Evolutionary conservation across 768 basidiomycete species (phyloP).

Genomic region (Russula sp.): DNA sequence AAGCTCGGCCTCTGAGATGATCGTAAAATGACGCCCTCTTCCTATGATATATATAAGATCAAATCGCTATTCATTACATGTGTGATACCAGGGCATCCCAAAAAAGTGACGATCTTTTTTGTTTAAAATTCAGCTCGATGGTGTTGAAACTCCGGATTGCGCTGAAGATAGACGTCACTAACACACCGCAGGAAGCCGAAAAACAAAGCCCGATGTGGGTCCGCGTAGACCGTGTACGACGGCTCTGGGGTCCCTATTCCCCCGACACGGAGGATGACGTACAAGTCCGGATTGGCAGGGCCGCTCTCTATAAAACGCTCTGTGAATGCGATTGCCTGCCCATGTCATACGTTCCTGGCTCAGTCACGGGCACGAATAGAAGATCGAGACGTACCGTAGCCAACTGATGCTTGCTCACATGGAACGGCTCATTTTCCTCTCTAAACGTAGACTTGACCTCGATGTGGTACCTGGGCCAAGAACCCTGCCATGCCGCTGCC

Average conservation of each 20-base stretch:
- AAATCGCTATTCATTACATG: no score
- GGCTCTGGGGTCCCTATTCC: slow-evolving; percentile 2
- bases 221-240: background rate
- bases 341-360: background rate
- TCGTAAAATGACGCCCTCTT: no score
- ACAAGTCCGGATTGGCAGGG: background rate
- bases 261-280: slow-evolving; percentile 11
- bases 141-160: background rate
- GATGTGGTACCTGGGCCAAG: slow-evolving; percentile 26
- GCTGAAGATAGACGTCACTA: slow-evolving; percentile 1
- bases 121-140: no score
- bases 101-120: no score
- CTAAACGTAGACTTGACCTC: slow-evolving; percentile 27
- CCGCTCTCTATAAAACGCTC: background rate
- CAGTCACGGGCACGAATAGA: background rate
- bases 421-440: slow-evolving; percentile 21
- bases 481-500: slow-evolving; percentile 17
- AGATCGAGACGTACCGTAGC: slow-evolving; percentile 17
- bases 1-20: no score
- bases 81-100: no score
- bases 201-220: slow-evolving; percentile 8
- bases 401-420: slow-evolving; percentile 24
- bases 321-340: slow-evolving; percentile 1
- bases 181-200: background rate
- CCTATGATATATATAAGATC: no score